Percentiles rank a stretch among this genome's conserved stretches.
Evolutionary conservation across 768 basidiomycete genomes (phyloP).

Genomic region (Suillus fuscotomentosus): DNA sequence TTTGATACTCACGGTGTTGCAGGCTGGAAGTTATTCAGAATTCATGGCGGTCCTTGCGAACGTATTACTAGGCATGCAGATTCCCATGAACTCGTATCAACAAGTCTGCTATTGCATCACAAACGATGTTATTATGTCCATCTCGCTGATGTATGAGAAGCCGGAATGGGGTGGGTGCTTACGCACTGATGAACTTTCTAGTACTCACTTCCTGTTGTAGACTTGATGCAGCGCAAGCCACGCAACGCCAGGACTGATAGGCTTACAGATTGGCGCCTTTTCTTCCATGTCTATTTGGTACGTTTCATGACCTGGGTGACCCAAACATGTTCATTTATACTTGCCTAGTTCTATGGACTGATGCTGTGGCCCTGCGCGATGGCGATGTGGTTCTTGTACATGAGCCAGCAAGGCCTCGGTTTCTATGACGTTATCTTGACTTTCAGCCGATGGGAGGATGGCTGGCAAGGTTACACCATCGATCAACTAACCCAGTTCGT

Average conservation of each 20-base stretch:
- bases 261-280: slow-evolving; percentile 47
- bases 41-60: slow-evolving; percentile 50
- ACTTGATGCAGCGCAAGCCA: slow-evolving; percentile 41
- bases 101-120: slow-evolving; percentile 47
- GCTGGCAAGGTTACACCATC: slow-evolving; percentile 31
- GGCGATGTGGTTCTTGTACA: slow-evolving; percentile 41
- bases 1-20: slow-evolving; percentile 5
- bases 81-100: slow-evolving; percentile 45
- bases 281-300: slow-evolving; percentile 48
- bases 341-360: slow-evolving; percentile 38
- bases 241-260: slow-evolving; percentile 44
- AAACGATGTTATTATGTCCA: slow-evolving; percentile 42
- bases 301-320: slow-evolving; percentile 16
- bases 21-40: slow-evolving; percentile 49
- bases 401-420: slow-evolving; percentile 31
- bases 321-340: neutral
- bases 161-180: slow-evolving; percentile 34
- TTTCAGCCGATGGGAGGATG: slow-evolving; percentile 38
- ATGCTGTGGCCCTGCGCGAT: slow-evolving; percentile 45
- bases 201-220: slow-evolving; percentile 12
- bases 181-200: neutral
- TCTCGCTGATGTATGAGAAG: slow-evolving; percentile 42
- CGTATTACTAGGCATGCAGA: slow-evolving; percentile 51
- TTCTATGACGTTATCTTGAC: slow-evolving; percentile 37
- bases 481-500: slow-evolving; percentile 36